Evolutionary conservation across 2,329 filamentous ascomycete genomes (phyloP).

Genomic region (Hymenoscyphus infarciens): DNA sequence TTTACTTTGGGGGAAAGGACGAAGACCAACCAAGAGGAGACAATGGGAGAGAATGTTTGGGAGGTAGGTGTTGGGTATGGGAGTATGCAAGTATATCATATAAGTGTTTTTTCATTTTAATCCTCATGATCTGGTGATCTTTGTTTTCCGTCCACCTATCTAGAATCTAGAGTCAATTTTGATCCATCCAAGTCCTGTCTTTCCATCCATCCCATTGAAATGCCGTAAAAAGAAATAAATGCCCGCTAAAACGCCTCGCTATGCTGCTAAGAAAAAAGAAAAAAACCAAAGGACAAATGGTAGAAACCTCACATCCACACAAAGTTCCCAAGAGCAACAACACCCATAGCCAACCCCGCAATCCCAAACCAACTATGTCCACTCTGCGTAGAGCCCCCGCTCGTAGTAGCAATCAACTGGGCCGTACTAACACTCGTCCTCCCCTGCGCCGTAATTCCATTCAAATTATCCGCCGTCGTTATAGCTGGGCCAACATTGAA

Average conservation of each 20-base stretch:
- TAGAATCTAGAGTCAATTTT: background rate
- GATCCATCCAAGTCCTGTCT: background rate
- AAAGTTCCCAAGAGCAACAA: slow-evolving; percentile 24
- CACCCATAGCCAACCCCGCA: slow-evolving; percentile 18
- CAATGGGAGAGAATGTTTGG: too few relatives aligned
- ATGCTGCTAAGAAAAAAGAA: slow-evolving; percentile 13
- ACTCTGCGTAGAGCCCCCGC: slow-evolving; percentile 7
- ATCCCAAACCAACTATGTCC: slow-evolving; percentile 10
- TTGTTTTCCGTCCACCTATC: background rate
- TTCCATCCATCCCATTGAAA: background rate
- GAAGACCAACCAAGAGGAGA: background rate
- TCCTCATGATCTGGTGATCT: background rate
- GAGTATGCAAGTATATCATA: background rate
- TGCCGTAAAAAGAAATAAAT: background rate
- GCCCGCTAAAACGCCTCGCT: slow-evolving; percentile 23
- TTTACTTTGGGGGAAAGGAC: background rate
- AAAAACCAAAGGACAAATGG: slow-evolving; percentile 3
- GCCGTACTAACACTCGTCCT: slow-evolving; percentile 26
- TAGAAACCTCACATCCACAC: slow-evolving; percentile 20
- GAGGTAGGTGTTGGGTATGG: too few relatives aligned
- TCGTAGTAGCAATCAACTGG: slow-evolving; percentile 21
- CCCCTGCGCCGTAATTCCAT: slow-evolving; percentile 44
- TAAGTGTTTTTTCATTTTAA: background rate
- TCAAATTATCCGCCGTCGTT: slow-evolving; percentile 64
- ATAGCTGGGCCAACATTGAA: slow-evolving; percentile 71